Base-by-base conservation (phyloP, 768 basidiomycete species). In the Cantharellus anzutake region DNA sequence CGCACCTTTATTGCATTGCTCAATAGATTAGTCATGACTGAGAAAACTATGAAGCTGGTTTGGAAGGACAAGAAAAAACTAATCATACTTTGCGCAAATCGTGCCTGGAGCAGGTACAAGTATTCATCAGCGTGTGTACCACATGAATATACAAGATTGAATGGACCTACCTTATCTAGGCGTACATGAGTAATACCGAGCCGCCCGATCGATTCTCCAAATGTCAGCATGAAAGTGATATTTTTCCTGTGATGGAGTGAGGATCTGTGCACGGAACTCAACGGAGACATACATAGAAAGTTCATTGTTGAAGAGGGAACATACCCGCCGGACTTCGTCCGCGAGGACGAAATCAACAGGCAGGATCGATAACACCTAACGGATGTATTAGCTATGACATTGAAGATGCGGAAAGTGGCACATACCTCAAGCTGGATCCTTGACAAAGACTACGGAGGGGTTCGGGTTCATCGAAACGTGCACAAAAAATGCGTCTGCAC, bases 291-390 rank as follows among this genome's bases (percentile, higher is more conserved):
- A 66, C 62, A 71, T 69, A 42, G 69, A 64, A 11, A 72, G 67
- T 61, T 73, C 72, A 58, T 71, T 70, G 20, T 68, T 65, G 62
- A 73, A 72, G 44, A 73, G 70, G 2, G 69, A 68, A 7, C 71
- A 58, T 39, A 72, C 67, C 52, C 70, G 68, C 58, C 69, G 64
- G 3, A 71, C 67, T 58, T 70, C 66, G 63, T 63, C 62, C 52
- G 39, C 29, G 7, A 20, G 5, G 35, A 7, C 20, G 41, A 60
- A 2, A 29, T 37, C 16, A 44, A 4, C 16, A 39, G 34, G 37
- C n/a, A 14, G 37, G 34, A 5, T 41, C 1, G 41, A 35, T 50
- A 42, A 5, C 11, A 41, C 40, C n/a, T 14, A 39, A 57, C 20
- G 20, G 20, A 29, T 29, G 20, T 29, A 29, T 29, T 57, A 63